Base-by-base conservation (phyloP, 495 filamentous ascomycete genomes). In the Penicillium mononematosum region DNA sequence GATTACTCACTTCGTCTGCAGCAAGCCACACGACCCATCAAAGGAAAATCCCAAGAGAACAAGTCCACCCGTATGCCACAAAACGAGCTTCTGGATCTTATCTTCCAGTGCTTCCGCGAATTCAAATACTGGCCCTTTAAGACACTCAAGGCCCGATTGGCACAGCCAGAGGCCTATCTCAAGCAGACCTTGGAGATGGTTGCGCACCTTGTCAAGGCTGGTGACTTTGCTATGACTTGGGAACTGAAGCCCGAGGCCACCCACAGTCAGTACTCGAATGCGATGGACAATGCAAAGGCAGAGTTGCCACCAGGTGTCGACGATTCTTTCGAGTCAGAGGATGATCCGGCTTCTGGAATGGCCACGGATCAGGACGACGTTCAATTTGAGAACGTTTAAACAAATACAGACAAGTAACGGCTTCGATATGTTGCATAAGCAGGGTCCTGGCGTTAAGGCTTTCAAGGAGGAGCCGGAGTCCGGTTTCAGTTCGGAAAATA, bases 101-200 rank as follows among this genome's bases (percentile, higher is more conserved):
- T 98, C 56, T 91, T 90, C 76, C 69, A 77, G 16, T 88, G 85
- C 66, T 98, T 98, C 83, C 81, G 85, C 32, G 72, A 85, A 50
- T 96, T 88, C 78, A 83, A 83, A 51, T 97, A 92, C 72, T 98
- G 93, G 93, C 82, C 88, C 17, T 87, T 98, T 77, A 92, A 88
- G 63, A 82, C 83, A 0, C 82, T 98, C 60, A 88, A 89, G 58
- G 75, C 80, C 20, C 71, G 76, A 58, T 80, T 92, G 32, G 77
- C 83, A 49, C 94, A 98, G 75, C 94, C 94, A 0, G 94, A 98
- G 68, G 86, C 88, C 5, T 98, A 91, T 69, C 84, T 98, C 47
- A 91, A 91, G 58, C 83, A 95, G 70, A 87, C 84, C 1, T 70
- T 98, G 57, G 88, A 91, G 55, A 83, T 90, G 69, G 82, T 98